Percentiles rank a stretch among this genome's conserved stretches.
Conservation (phyloP, 331 rosid species). For the Acacia concinna region DNA sequence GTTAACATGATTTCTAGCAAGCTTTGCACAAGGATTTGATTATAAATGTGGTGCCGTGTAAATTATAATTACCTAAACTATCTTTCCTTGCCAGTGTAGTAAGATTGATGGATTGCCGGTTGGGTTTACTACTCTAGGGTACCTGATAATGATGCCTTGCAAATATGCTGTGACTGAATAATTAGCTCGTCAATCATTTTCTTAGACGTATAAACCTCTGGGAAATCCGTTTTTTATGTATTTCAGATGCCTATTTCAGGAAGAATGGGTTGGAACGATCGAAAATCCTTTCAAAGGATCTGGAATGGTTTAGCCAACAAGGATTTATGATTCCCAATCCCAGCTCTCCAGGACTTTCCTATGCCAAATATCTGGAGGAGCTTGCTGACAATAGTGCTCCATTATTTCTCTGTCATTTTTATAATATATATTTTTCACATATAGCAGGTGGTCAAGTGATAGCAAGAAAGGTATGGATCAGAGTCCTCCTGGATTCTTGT, state of each 20-base stretch:
- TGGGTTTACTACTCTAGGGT: neutral
- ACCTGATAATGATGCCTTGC: neutral
- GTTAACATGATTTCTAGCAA: neutral
- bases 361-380: constrained; percentile 67
- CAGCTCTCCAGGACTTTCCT: constrained; percentile 62
- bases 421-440: constrained; percentile 81
- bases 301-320: constrained; percentile 62
- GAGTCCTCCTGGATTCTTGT: neutral
- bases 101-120: too few species aligned
- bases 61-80: too few species aligned
- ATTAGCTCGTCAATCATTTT: neutral
- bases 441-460: constrained; percentile 84
- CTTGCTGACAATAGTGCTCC: constrained; percentile 67
- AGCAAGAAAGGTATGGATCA: constrained; percentile 53
- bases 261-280: constrained; percentile 85
- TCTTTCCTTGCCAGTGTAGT: too few species aligned
- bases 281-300: constrained; percentile 55
- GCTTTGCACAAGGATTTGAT: neutral
- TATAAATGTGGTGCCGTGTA: neutral
- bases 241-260: constrained; percentile 76
- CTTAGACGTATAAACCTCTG: neutral
- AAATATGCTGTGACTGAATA: neutral
- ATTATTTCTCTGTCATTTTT: constrained; percentile 79
- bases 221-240: neutral
- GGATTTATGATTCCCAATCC: constrained; percentile 63